Base-by-base conservation (phyloP, 192 early-diverging fungal species). In the Linnemannia elongata region DNA sequence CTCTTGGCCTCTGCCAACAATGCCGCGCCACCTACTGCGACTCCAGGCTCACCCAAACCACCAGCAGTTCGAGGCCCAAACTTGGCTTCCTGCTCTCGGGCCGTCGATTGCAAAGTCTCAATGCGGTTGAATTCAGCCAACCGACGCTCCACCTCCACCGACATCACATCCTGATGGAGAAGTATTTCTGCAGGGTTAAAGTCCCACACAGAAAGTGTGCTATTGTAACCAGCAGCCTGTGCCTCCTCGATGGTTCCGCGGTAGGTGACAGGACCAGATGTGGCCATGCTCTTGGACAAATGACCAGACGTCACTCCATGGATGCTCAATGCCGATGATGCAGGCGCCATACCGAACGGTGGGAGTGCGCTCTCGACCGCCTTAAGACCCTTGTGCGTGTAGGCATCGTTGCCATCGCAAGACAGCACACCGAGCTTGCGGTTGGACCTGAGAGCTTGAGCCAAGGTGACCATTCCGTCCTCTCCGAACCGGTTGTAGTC, bases 401-500 rank as follows among this genome's bases (percentile, higher is more conserved):
- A 81, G 33, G 79, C 79, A 70, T 87, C 85, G 30, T 87, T 87
- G 42, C 85, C 85, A 27, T 87, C 85, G 24, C 79, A 81, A 0
- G 75, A 78, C 35, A 87, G 20, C 0, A 81, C 76, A 12, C 85
- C 79, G 0, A 87, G 70, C 4, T 76, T 70, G 6, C 70, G 74
- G 72, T 87, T 87, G 24, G 76, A 8, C 35, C 38, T 74, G 15
- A 87, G 68, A 8, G 79, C 75, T 76, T 74, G 49, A 0, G 85
- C 85, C 33, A 87, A 73, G 6, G 22, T 38, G 36, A 38, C 52
- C 79, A 87, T 74, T 6, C 85, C 85, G 20, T 74, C 72, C 35
- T 87, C 85, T 20, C 85, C 85, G 27, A 87, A 87, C 8, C 76
- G 42, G 80, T 87, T 87, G n/a, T 81, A 55, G 55, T 87, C 85